Conservation (phyloP, 345 rosid species). For the Reutealis trisperma region DNA sequence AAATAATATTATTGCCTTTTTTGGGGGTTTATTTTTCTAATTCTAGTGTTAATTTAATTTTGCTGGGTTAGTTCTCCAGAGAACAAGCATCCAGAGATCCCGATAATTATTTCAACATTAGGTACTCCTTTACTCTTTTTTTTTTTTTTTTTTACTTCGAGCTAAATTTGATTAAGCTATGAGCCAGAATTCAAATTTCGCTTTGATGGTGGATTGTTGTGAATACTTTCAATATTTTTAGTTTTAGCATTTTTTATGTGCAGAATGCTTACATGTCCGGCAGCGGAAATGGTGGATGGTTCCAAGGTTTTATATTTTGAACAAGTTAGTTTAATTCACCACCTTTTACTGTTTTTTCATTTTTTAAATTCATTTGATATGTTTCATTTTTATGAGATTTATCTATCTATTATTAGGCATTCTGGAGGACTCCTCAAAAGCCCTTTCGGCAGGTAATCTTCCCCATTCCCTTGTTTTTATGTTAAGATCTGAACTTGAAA, state of each 20-base stretch:
- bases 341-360: not conserved
- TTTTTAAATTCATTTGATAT: not conserved
- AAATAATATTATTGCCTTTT: not conserved
- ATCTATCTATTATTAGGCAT: conserved; percentile 46
- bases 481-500: not conserved
- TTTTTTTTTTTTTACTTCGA: not conserved
- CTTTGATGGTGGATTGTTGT: not conserved
- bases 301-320: conserved; percentile 74
- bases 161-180: not conserved
- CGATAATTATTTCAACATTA: conserved; percentile 85
- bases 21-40: not conserved
- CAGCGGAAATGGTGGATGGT: conserved; percentile 92
- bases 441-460: conserved; percentile 79
- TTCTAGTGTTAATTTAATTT: not conserved
- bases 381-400: not conserved
- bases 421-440: conserved; percentile 90
- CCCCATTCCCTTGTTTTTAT: not conserved
- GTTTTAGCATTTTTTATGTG: conserved; percentile 1
- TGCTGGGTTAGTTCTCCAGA: conserved; percentile 57
- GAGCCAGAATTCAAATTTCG: not conserved
- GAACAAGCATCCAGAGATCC: conserved; percentile 93
- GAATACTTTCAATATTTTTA: not conserved
- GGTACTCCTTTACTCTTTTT: conserved; percentile 39
- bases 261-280: conserved; percentile 80
- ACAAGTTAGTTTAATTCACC: conserved; percentile 47